Evolutionary conservation across 1,139 yeast genomes (phyloP).

Genomic region (Sugiyamaella neomexicana): DNA sequence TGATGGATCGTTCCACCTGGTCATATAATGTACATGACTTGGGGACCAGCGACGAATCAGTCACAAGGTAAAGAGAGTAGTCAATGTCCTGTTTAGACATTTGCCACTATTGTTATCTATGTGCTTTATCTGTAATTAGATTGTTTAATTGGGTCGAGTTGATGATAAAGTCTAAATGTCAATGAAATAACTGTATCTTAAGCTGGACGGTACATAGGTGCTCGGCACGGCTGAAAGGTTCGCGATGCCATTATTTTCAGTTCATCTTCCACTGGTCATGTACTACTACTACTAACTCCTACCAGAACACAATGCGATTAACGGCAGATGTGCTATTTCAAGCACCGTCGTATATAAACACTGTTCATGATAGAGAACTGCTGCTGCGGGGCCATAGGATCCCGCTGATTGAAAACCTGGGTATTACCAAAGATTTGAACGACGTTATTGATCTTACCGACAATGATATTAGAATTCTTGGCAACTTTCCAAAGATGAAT

Average conservation of each 20-base stretch:
- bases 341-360: slow-evolving; percentile 54
- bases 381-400: slow-evolving; percentile 45
- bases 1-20: slow-evolving; percentile 56
- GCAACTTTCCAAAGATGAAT: slow-evolving; percentile 51
- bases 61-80: slow-evolving; percentile 72
- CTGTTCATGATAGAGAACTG: slow-evolving; percentile 48
- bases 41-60: slow-evolving; percentile 79
- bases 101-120: background rate
- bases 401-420: slow-evolving; percentile 48
- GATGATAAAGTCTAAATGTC: too few species aligned
- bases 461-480: slow-evolving; percentile 58
- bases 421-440: slow-evolving; percentile 45
- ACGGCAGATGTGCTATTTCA: slow-evolving; percentile 50
- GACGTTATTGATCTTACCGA: slow-evolving; percentile 66
- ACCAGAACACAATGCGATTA: slow-evolving; percentile 48
- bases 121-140: too few species aligned
- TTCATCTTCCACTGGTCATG: background rate
- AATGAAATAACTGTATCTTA: too few species aligned
- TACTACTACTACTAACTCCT: background rate
- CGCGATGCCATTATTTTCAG: background rate
- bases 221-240: background rate
- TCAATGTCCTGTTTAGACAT: slow-evolving; percentile 43
- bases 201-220: too few species aligned
- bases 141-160: too few species aligned
- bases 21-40: slow-evolving; percentile 53